Conservation (phyloP, 2,329 filamentous ascomycete species). For the Cryphonectria carpinicola region DNA sequence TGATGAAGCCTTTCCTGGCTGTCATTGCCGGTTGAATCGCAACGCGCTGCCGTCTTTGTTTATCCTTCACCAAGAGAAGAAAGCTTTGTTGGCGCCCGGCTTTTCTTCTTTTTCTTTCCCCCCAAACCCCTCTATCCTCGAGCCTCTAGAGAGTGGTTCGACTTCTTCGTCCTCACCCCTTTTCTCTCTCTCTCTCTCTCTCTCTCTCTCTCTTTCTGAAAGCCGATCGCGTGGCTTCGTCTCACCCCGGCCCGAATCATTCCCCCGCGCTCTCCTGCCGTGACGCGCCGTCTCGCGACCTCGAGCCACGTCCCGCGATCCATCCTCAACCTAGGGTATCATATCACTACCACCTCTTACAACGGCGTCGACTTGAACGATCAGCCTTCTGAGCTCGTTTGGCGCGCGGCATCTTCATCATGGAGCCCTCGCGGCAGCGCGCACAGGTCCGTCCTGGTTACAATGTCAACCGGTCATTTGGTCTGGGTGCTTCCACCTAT, state of each 20-base stretch:
- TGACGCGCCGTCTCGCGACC: slow-evolving; percentile 25
- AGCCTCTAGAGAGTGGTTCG: not conserved
- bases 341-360: slow-evolving; percentile 71
- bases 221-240: slow-evolving; percentile 11
- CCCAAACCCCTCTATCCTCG: slow-evolving; percentile 9
- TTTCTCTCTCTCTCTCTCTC: too few relatives aligned
- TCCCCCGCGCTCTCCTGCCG: slow-evolving; percentile 7
- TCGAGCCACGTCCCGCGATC: slow-evolving; percentile 66
- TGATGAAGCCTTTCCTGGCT: slow-evolving; percentile 23
- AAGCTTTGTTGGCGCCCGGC: slow-evolving; percentile 15
- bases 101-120: not conserved
- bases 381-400: slow-evolving; percentile 6
- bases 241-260: slow-evolving; percentile 10
- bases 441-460: slow-evolving; percentile 17
- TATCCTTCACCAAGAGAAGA: slow-evolving; percentile 11
- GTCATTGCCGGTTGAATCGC: slow-evolving; percentile 24
- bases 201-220: not conserved
- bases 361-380: slow-evolving; percentile 4
- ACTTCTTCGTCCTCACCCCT: not conserved
- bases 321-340: slow-evolving; percentile 77
- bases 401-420: slow-evolving; percentile 17
- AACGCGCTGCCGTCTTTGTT: slow-evolving; percentile 30
- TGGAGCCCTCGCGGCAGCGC: slow-evolving; percentile 29
- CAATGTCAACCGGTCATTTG: slow-evolving; percentile 23
- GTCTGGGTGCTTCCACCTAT: not conserved